phyloP scores from a whole-genome alignment of 2,329 filamentous ascomycete species.

The Purpureocillium takamizusanense region DNA sequence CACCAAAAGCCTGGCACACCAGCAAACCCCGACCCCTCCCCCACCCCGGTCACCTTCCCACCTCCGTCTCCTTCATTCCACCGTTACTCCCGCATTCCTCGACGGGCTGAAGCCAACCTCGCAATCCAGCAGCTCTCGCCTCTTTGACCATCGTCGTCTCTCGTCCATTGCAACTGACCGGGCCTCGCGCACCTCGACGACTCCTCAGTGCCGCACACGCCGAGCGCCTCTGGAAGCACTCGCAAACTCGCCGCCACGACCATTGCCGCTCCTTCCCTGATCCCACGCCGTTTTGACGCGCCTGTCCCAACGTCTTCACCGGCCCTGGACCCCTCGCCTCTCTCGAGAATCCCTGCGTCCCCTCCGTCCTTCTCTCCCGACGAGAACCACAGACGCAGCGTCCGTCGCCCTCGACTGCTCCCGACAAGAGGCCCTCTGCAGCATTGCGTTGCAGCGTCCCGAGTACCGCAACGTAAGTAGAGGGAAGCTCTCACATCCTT shows the following conservation, averaged over 20 bases:
- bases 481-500: not conserved
- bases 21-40: not conserved
- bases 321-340: too few relatives aligned
- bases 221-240: not conserved
- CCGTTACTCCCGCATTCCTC: constrained; percentile 4
- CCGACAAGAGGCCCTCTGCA: not conserved
- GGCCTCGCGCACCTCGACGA: not conserved
- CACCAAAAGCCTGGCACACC: too few relatives aligned
- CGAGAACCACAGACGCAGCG: not conserved
- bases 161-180: not conserved
- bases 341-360: not conserved
- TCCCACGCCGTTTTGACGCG: too few relatives aligned
- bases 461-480: too few relatives aligned
- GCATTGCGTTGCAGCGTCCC: not conserved
- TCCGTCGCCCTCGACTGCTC: not conserved
- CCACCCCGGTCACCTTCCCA: too few relatives aligned
- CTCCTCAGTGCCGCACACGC: not conserved
- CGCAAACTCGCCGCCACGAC: constrained; percentile 1
- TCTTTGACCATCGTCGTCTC: not conserved
- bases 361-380: not conserved
- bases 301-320: too few relatives aligned
- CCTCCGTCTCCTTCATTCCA: constrained; percentile 3
- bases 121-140: constrained; percentile 1
- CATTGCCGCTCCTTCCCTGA: too few relatives aligned
- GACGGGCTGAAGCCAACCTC: constrained; percentile 1